Base-by-base conservation (phyloP, 306 rosid genomes). In the Oxytropis ochrocephala region DNA sequence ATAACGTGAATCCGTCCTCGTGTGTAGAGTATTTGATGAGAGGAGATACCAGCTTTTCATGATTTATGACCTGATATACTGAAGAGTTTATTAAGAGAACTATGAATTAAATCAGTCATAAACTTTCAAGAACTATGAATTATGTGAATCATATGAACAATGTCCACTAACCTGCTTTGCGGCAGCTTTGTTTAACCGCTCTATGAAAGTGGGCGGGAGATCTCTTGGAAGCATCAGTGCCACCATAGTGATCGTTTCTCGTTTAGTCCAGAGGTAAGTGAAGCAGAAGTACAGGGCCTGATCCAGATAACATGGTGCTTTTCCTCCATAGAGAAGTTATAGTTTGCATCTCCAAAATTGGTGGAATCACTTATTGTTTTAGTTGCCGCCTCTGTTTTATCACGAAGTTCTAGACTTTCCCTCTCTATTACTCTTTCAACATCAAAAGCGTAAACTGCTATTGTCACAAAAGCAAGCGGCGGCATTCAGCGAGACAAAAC, bases 391-490 rank as follows among this genome's bases (percentile, higher is more conserved):
- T 55, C 80, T 5, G 64, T 71, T 50, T 50, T 86, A 7, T 49
- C 29, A 1, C 41, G 81, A 41, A 83, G 39, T 43, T 79, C 95
- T 36, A 81, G 7, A 38, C 87, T 83, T 62, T 83, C 89, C 49
- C 91, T 83, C 78, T 88, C 91, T 13, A 88, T 64, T n/a, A 71
- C 78, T 74, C 64, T 88, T 78, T 88, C 95, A 48, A 88, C 85
- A 41, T 83, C 82, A 50, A 85, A n/a, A 88, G 61, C 90, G 83
- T 11, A 88, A 64, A 75, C 77, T 71, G 14, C 77, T 78, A 44
- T 72, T 70, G 41, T 79, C 83, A 51, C 95, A 88, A 32, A 88
- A 84, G 64, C 85, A 70, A 33, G 95, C 91, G 64, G 83, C 87
- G 0, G 85, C 64, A 69, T 85, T 88, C 8, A 88, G 84, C 12